Conservation (phyloP, 495 filamentous ascomycete genomes). For the Aspergillus affinis region DNA sequence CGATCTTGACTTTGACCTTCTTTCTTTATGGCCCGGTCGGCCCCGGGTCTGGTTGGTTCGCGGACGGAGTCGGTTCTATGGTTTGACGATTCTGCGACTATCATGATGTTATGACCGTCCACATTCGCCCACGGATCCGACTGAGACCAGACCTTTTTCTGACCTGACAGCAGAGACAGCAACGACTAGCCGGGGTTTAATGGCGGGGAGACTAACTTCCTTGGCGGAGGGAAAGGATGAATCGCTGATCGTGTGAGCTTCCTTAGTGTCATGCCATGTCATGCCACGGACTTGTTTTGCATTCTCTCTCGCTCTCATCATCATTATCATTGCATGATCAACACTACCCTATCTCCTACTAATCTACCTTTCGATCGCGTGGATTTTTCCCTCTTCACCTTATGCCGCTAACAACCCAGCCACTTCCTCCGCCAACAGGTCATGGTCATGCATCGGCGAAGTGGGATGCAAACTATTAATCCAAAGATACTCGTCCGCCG, state of each 20-base stretch:
- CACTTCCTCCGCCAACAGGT: slow-evolving; percentile 2
- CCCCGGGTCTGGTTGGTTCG: neutral
- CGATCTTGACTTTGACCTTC: neutral
- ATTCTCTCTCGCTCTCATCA: neutral
- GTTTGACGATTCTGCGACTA: neutral
- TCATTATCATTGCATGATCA: neutral
- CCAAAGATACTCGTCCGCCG: slow-evolving; percentile 8
- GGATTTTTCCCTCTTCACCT: neutral
- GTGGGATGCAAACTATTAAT: slow-evolving; percentile 6
- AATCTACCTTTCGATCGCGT: too few species aligned
- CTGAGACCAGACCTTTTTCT: neutral
- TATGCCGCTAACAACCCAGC: neutral
- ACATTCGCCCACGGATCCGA: neutral
- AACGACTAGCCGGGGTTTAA: too few species aligned
- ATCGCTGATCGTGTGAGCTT: slow-evolving; percentile 4
- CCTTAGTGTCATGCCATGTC: slow-evolving; percentile 10
- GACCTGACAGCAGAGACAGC: too few species aligned
- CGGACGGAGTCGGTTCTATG: neutral
- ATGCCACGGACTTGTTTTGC: slow-evolving; percentile 1
- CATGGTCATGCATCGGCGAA: slow-evolving; percentile 5
- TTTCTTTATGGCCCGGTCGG: neutral
- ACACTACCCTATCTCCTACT: too few species aligned
- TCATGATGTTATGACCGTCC: neutral
- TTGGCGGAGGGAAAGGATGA: slow-evolving; percentile 7
- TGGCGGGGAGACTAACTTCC: slow-evolving; percentile 10